These are phyloP conservation scores for Hypomyces perniciosus DNA, from an alignment of 2,329 filamentous ascomycete genomes.

Conservation along the genomic window DNA sequence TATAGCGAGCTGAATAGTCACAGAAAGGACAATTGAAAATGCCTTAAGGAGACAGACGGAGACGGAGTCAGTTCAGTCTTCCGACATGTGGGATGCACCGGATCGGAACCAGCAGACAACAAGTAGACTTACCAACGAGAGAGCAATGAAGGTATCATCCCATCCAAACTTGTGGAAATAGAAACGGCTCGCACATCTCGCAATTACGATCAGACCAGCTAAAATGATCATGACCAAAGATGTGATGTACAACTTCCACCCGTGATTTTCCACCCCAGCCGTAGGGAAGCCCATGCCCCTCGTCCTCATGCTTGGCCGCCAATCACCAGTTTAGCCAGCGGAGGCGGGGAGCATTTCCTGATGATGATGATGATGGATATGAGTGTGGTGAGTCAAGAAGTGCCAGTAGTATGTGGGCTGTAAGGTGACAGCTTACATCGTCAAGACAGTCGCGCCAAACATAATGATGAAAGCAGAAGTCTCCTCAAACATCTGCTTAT, in stretches of 20 bases:
- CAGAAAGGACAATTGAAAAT: slow-evolving; percentile 7
- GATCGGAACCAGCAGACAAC: not conserved
- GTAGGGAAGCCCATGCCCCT: slow-evolving; percentile 22
- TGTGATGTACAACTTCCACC: slow-evolving; percentile 29
- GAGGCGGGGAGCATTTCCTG: not conserved
- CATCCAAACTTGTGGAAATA: slow-evolving; percentile 27
- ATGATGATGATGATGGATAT: too few relatives aligned
- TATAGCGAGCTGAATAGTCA: slow-evolving; percentile 22
- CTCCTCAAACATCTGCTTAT: too few relatives aligned
- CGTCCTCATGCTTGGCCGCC: slow-evolving; percentile 7
- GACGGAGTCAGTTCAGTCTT: not conserved
- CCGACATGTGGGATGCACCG: too few relatives aligned
- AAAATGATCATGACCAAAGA: slow-evolving; percentile 30
- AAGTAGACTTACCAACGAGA: slow-evolving; percentile 26
- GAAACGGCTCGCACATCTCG: slow-evolving; percentile 30
- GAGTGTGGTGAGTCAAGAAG: too few relatives aligned
- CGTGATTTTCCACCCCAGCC: slow-evolving; percentile 29
- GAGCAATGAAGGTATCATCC: slow-evolving; percentile 34
- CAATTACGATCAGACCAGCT: slow-evolving; percentile 28
- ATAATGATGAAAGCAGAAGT: too few relatives aligned
- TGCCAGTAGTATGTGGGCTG: too few relatives aligned
- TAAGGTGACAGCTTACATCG: too few relatives aligned
- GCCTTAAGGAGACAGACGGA: not conserved
- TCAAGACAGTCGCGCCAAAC: too few relatives aligned
- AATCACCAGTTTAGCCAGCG: too few relatives aligned